A percentile compares a stretch with the other conserved stretches of the same genome.
These are phyloP conservation scores for Brettanomyces custersianus DNA, from an alignment of 805 yeast genomes.

Conservation along the genomic window DNA sequence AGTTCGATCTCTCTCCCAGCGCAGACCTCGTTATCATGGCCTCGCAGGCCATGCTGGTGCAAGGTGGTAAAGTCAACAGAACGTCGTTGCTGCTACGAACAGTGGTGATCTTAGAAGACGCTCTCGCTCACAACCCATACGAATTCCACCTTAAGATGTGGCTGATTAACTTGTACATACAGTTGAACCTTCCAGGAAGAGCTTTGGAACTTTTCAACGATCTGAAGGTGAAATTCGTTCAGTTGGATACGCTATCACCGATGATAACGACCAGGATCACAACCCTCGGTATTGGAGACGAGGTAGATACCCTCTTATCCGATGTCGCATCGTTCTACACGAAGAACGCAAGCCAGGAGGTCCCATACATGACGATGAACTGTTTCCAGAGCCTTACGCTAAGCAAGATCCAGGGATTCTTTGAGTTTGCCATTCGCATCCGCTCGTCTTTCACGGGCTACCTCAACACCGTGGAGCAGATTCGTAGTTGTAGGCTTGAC, in stretches of 20 bases:
- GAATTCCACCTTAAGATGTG: slow-evolving; percentile 67
- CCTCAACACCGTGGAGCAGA: slow-evolving; percentile 25
- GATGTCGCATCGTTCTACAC: slow-evolving; percentile 38
- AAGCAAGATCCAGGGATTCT: slow-evolving; percentile 59
- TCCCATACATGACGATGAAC: slow-evolving; percentile 36
- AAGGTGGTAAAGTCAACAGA: slow-evolving; percentile 13
- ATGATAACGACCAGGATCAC: slow-evolving; percentile 41
- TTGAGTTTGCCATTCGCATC: slow-evolving; percentile 49
- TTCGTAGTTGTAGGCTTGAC: slow-evolving; percentile 26
- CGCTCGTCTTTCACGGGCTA: slow-evolving; percentile 39
- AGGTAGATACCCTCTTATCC: slow-evolving; percentile 21
- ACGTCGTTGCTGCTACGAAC: slow-evolving; percentile 27
- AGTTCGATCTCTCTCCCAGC: slow-evolving; percentile 64
- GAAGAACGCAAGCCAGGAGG: slow-evolving; percentile 41
- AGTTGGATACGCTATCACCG: slow-evolving; percentile 60
- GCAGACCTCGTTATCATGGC: slow-evolving; percentile 58
- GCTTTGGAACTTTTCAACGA: slow-evolving; percentile 43
- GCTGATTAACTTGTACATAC: slow-evolving; percentile 55
- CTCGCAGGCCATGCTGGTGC: slow-evolving; percentile 26
- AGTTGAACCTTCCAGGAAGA: slow-evolving; percentile 43
- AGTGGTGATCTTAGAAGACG: slow-evolving; percentile 49
- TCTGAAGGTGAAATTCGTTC: slow-evolving; percentile 65
- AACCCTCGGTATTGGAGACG: slow-evolving; percentile 27
- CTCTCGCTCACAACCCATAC: slow-evolving; percentile 47
- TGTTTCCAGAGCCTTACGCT: slow-evolving; percentile 54